Evolutionary conservation across 1,284 basidiomycete species (phyloP).

Genomic region (Papiliotrema nemorosa): DNA sequence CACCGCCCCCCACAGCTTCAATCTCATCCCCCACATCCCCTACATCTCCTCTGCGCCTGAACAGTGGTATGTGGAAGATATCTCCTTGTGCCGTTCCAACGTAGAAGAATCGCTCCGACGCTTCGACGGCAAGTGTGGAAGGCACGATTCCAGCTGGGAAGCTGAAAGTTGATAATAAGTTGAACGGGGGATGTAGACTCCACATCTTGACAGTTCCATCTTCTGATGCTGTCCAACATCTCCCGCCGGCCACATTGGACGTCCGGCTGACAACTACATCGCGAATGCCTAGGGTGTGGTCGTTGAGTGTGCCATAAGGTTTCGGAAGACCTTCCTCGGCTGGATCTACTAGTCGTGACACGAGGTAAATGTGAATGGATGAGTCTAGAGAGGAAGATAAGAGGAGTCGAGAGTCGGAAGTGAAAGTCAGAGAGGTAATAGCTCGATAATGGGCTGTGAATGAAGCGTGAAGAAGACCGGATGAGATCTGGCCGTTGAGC

Average conservation of each 20-base stretch:
- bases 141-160: conserved; percentile 61
- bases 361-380: conserved; percentile 80
- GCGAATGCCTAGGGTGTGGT: conserved; percentile 87
- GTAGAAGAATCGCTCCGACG: conserved; percentile 81
- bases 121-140: conserved; percentile 68
- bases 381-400: conserved; percentile 87
- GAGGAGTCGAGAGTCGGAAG: conserved; percentile 71
- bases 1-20: conserved; percentile 74
- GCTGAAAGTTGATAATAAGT: conserved; percentile 78
- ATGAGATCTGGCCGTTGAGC: conserved; percentile 63
- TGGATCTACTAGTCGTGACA: conserved; percentile 54
- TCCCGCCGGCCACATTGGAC: conserved; percentile 26
- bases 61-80: conserved; percentile 76
- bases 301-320: conserved; percentile 75
- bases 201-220: conserved; percentile 96
- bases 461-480: conserved; percentile 79
- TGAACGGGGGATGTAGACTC: conserved; percentile 67
- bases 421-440: conserved; percentile 77
- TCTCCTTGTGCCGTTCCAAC: conserved; percentile 69
- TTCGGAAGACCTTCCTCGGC: conserved; percentile 38
- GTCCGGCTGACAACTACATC: conserved; percentile 69
- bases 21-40: conserved; percentile 46
- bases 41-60: conserved; percentile 57
- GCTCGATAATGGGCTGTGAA: conserved; percentile 95
- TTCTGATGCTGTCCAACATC: conserved; percentile 67